phyloP scores from a whole-genome alignment of 768 basidiomycete genomes.

The Cystobasidium ongulense region DNA sequence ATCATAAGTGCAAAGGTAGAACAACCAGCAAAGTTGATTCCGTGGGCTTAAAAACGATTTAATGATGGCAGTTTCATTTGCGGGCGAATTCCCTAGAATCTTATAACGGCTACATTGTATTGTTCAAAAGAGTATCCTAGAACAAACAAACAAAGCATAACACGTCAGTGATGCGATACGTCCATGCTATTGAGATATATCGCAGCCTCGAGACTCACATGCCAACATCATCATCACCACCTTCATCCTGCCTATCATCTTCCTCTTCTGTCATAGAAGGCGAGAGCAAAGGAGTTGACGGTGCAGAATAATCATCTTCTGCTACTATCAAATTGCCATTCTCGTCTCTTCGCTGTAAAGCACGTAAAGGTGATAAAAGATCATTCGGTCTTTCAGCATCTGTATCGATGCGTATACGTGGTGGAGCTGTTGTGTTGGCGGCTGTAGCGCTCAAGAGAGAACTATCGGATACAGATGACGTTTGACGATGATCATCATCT shows the following conservation, averaged over 20 bases:
- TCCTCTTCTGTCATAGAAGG: constrained; percentile 16
- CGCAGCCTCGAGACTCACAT: constrained; percentile 26
- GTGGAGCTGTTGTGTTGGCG: neutral
- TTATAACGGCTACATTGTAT: too few relatives aligned
- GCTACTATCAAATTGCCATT: neutral
- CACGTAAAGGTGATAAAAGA: neutral
- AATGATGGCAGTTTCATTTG: neutral
- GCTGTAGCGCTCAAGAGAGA: neutral
- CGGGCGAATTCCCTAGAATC: too few relatives aligned
- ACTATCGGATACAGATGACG: neutral
- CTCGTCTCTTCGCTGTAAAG: neutral
- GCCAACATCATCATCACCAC: constrained; percentile 8
- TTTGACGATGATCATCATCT: neutral
- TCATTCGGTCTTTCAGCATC: neutral
- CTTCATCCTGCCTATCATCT: constrained; percentile 17
- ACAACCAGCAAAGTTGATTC: too few relatives aligned
- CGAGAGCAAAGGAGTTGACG: constrained; percentile 2
- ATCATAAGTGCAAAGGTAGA: too few relatives aligned
- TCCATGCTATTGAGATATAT: too few relatives aligned
- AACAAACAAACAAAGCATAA: neutral
- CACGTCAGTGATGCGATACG: neutral
- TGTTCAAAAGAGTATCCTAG: neutral
- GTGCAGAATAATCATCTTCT: neutral
- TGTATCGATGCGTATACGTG: neutral
- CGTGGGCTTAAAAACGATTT: too few relatives aligned